phyloP scores from a whole-genome alignment of 192 early-diverging fungal genomes.

The Backusella macrospora region DNA sequence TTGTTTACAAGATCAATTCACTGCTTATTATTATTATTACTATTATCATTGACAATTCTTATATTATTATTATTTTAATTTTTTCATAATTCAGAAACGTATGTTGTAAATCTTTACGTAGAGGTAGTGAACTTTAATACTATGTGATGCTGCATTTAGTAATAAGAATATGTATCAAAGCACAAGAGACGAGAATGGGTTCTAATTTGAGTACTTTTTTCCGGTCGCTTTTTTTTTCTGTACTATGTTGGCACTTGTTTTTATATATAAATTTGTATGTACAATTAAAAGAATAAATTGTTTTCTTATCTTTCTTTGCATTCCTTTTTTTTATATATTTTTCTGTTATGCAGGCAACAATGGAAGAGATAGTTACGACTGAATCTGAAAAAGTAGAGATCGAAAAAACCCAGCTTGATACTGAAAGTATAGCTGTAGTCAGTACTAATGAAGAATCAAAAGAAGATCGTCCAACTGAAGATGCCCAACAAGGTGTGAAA shows the following conservation, averaged over 20 bases:
- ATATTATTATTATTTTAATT: no score
- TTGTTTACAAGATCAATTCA: background rate
- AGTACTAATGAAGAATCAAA: background rate
- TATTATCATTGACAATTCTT: background rate
- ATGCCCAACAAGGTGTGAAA: background rate
- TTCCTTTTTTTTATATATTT: conserved; percentile 1
- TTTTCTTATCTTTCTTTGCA: background rate
- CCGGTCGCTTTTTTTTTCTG: background rate
- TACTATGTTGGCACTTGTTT: background rate
- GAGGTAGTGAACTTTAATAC: background rate
- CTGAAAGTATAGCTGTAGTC: background rate
- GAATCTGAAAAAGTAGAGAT: no score
- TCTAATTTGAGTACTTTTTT: background rate
- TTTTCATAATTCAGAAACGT: no score
- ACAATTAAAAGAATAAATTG: background rate
- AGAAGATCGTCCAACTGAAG: background rate
- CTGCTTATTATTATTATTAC: background rate
- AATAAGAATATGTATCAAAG: background rate
- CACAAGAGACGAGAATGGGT: background rate
- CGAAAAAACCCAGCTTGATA: background rate
- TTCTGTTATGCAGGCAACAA: no score
- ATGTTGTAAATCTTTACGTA: no score
- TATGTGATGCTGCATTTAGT: background rate
- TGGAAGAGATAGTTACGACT: no score
- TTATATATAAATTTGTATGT: background rate